phyloP scores from a whole-genome alignment of 2,329 filamentous ascomycete species.

The Boeremia lycopersici region DNA sequence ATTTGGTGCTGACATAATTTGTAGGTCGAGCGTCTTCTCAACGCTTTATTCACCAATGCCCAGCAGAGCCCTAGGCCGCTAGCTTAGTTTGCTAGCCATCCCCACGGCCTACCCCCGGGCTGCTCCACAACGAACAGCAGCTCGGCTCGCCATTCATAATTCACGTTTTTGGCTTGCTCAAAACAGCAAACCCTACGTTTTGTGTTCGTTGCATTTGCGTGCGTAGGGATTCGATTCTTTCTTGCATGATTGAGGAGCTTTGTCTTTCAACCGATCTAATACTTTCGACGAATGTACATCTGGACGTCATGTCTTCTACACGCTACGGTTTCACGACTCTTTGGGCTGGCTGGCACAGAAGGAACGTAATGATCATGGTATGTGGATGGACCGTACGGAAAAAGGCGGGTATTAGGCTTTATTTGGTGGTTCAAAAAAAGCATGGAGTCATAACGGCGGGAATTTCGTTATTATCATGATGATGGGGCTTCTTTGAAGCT shows the following conservation, averaged over 20 bases:
- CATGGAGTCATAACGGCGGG: constrained; percentile 26
- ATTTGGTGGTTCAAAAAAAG: constrained; percentile 29
- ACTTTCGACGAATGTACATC: constrained; percentile 21
- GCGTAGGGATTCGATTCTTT: constrained; percentile 33
- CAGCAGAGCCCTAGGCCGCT: constrained; percentile 54
- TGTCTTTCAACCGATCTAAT: constrained; percentile 25
- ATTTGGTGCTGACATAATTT: constrained; percentile 22
- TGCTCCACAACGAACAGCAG: constrained; percentile 1
- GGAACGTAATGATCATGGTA: constrained; percentile 25
- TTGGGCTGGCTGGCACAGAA: constrained; percentile 36
- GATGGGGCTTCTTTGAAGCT: constrained; percentile 7
- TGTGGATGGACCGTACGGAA: constrained; percentile 11
- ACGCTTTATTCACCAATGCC: constrained; percentile 53
- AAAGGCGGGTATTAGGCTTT: constrained; percentile 20
- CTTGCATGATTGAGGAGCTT: constrained; percentile 25
- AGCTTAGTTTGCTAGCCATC: constrained; percentile 28
- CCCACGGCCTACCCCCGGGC: constrained; percentile 6
- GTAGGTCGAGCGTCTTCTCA: constrained; percentile 55
- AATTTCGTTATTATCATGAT: constrained; percentile 15
- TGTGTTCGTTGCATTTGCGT: constrained; percentile 44
- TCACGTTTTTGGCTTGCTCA: constrained; percentile 21
- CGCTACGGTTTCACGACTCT: constrained; percentile 26
- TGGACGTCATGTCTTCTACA: constrained; percentile 17
- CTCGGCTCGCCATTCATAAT: constrained; percentile 11
- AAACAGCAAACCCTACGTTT: constrained; percentile 26